Evolutionary conservation across 352 stramenopile genomes (phyloP).

Genomic region (Phytophthora idaei): DNA sequence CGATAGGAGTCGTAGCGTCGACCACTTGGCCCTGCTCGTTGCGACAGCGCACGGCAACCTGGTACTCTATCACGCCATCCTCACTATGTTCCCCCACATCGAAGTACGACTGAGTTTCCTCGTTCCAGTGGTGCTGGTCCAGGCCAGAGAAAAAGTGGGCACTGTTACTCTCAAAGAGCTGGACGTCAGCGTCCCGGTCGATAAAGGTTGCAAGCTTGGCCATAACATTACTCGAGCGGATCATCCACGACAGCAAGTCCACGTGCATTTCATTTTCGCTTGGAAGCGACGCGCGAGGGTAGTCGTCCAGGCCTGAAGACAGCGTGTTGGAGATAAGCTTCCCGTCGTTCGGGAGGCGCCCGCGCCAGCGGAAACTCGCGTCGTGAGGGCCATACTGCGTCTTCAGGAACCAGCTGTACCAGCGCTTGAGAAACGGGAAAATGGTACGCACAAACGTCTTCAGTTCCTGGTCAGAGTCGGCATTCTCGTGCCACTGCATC

Average conservation of each 20-base stretch:
- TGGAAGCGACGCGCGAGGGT: slow-evolving; percentile 80
- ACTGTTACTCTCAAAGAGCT: slow-evolving; percentile 39
- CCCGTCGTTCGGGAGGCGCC: slow-evolving; percentile 62
- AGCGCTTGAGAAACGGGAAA: slow-evolving; percentile 77
- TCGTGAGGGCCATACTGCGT: slow-evolving; percentile 59
- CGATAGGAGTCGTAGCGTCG: slow-evolving; percentile 46
- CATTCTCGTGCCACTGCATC: slow-evolving; percentile 39
- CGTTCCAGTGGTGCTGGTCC: slow-evolving; percentile 77
- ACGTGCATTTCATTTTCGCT: slow-evolving; percentile 88
- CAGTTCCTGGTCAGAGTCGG: slow-evolving; percentile 28
- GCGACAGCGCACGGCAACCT: slow-evolving; percentile 71
- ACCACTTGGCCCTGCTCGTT: slow-evolving; percentile 50
- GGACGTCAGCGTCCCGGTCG: slow-evolving; percentile 29
- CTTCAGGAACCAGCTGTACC: slow-evolving; percentile 79
- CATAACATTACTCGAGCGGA: slow-evolving; percentile 70
- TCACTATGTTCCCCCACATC: slow-evolving; percentile 83
- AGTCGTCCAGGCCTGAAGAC: slow-evolving; percentile 93
- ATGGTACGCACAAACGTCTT: slow-evolving; percentile 49
- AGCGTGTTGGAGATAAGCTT: slow-evolving; percentile 92
- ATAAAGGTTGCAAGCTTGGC: slow-evolving; percentile 49
- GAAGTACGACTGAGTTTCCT: slow-evolving; percentile 68
- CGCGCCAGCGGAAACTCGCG: slow-evolving; percentile 82
- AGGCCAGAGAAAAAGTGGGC: slow-evolving; percentile 51
- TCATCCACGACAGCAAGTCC: slow-evolving; percentile 92
- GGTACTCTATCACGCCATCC: slow-evolving; percentile 70